Base-by-base conservation (phyloP, 73 alveolate species). In the Paramecium biaurelia region DNA sequence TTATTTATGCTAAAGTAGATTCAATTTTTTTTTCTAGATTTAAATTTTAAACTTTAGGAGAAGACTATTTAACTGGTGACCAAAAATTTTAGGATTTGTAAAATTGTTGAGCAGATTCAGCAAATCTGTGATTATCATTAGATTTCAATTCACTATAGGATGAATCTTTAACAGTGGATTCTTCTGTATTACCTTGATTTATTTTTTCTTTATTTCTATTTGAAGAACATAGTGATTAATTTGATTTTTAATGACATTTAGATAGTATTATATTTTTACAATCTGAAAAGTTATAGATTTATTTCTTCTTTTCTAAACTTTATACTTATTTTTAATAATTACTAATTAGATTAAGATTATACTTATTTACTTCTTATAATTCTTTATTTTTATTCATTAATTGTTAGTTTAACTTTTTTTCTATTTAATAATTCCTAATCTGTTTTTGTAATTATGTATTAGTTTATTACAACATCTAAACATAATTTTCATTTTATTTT, bases 351-450 rank as follows among this genome's bases (percentile, higher is more conserved):
- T 34, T 72, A 20, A 72, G 58, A 35, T 34, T 72, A 35, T 72
- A 72, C 86, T 72, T 72, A 37, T 35, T 72, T 35, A 72, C 86
- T 72, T 35, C 58, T 23, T 5, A 8, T 34, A 35, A 42, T 34
- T 72, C 58, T 30, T 14, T 15, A 28, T 28, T 72, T 37, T 72
- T 72, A 35, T 72, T 72, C 53, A 34, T 72, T 7, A 72, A 37
- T 72, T 72, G 18, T 12, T 11, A 30, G n/a, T 72, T 72, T 23
- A 72, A 18, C 41, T n/a, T 20, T 72, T 72, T 72, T 72, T 72
- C 67, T 72, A 72, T 72, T 72, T 72, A 63, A 34, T 72, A 21
- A 72, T 72, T 72, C 86, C 34, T 72, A 32, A 72, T 72, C 58
- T 35, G 18, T 5, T 32, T 72, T 72, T 72, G 6, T 1, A 72